Base-by-base conservation (phyloP, 768 basidiomycete genomes). In the Suillus lakei region DNA sequence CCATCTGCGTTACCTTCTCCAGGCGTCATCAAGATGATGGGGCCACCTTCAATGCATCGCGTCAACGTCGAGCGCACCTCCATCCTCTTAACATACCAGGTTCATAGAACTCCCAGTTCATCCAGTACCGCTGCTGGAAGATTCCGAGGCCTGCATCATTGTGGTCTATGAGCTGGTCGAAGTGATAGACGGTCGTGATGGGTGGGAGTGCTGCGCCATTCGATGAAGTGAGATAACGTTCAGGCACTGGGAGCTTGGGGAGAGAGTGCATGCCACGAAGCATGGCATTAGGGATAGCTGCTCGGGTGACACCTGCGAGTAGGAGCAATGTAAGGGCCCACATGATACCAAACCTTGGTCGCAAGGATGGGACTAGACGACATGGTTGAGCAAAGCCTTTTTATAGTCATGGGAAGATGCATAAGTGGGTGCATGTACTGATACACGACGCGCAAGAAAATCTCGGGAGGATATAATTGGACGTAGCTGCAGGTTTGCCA, bases 71-170 rank as follows among this genome's bases (percentile, higher is more conserved):
- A 44, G 23, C 3, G 10, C 30, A n/a, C 10, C 21, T 32, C 21
- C 18, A 54, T 54, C 10, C 30, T 54, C 30, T 12, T 30, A 21
- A 44, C 39, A 60, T 63, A 84, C 86, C 84, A 44, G 76, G 66
- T 73, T 88, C 79, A 68, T 91, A 91, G 69, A 81, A 90, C 73
- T 91, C 87, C 74, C 81, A 89, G 36, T 86, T 86, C 65, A 85
- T 81, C 89, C 89, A 92, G 75, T 83, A 92, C 41, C 91, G 84
- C 76, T 92, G 91, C 72, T 86, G 80, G 77, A 93, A 93, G n/a
- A 90, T 92, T 23, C 91, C 91, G 26, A 85, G 77, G 32, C 81
- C 77, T n/a, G 88, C 86, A 66, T 86, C 76, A 39, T 72, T 81
- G 72, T 86, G 86, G 70, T 86, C 84, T 62, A 74, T 77, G 38